A percentile compares a stretch with the other conserved stretches of the same genome.
Evolutionary conservation across 768 basidiomycete species (phyloP).

Genomic region (Phanerodontia chrysosporium): DNA sequence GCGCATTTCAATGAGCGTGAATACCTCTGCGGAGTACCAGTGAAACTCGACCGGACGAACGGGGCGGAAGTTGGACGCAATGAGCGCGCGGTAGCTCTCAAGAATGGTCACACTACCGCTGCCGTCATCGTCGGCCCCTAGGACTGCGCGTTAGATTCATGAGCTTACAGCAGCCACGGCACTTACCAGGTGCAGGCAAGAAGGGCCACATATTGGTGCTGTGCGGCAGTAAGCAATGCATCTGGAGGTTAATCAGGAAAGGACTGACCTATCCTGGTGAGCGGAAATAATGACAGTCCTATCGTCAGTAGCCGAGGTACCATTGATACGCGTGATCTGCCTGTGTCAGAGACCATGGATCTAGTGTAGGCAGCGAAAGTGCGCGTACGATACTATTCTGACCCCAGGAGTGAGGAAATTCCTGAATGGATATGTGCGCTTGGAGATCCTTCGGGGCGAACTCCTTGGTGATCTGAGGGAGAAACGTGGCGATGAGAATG

Average conservation of each 20-base stretch:
- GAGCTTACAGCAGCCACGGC: constrained; percentile 3
- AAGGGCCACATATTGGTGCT: constrained; percentile 81
- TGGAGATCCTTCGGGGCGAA: constrained; percentile 55
- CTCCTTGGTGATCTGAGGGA: constrained; percentile 55
- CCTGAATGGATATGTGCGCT: constrained; percentile 55
- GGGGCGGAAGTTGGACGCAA: constrained; percentile 66
- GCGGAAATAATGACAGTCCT: constrained; percentile 69
- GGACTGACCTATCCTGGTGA: constrained; percentile 72
- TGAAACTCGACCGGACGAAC: constrained; percentile 70
- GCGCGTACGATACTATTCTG: constrained; percentile 59
- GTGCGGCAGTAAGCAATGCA: constrained; percentile 8
- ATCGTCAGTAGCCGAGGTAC: constrained; percentile 57
- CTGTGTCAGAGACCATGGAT: constrained; percentile 2
- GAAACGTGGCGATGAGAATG: background rate
- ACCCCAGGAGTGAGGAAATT: constrained; percentile 80
- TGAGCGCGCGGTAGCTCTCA: constrained; percentile 69
- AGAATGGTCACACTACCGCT: constrained; percentile 75
- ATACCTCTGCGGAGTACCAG: constrained; percentile 80
- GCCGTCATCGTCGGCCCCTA: constrained; percentile 65
- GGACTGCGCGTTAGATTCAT: constrained; percentile 24
- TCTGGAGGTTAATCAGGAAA: constrained; percentile 4
- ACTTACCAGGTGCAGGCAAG: constrained; percentile 67
- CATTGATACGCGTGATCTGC: constrained; percentile 75
- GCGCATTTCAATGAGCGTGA: constrained; percentile 12
- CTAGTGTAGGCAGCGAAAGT: constrained; percentile 3